These are phyloP conservation scores for Penicillium italicum DNA, from an alignment of 2,329 filamentous ascomycete species.

Conservation along the genomic window DNA sequence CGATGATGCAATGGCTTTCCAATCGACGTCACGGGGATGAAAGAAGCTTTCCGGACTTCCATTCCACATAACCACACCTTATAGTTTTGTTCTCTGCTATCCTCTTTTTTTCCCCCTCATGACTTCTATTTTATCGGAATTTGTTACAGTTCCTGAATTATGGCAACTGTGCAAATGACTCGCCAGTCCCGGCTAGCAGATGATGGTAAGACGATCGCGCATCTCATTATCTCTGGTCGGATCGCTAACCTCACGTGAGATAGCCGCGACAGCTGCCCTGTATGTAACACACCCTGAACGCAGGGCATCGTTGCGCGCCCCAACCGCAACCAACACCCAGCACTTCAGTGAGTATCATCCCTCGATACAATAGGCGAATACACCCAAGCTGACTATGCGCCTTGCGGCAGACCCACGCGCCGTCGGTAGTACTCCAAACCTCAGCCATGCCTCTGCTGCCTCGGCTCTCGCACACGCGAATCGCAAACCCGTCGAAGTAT, in stretches of 20 bases:
- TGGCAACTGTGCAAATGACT: conserved; percentile 33
- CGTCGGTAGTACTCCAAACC: conserved; percentile 57
- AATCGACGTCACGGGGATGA: conserved; percentile 32
- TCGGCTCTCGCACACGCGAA: conserved; percentile 71
- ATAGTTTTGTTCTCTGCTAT: conserved; percentile 11
- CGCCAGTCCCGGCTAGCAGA: conserved; percentile 31
- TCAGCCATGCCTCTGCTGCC: conserved; percentile 60
- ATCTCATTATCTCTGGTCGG: neutral
- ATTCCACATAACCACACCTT: conserved; percentile 15
- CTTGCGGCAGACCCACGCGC: conserved; percentile 21
- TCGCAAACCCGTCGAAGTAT: conserved; percentile 61
- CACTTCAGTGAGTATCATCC: conserved; percentile 22
- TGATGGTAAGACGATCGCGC: conserved; percentile 30
- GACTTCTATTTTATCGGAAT: conserved; percentile 5
- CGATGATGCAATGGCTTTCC: conserved; percentile 25
- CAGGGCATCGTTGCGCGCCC: conserved; percentile 28
- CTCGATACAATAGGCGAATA: neutral
- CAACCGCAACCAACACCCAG: conserved; percentile 14
- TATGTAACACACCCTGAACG: conserved; percentile 50
- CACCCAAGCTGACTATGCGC: conserved; percentile 2
- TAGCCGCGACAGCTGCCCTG: conserved; percentile 60
- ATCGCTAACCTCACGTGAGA: conserved; percentile 12
- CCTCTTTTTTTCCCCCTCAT: neutral
- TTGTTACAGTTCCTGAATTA: conserved; percentile 12
- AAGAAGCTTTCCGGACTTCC: conserved; percentile 28